Conservation (phyloP, 768 basidiomycete species). For the Mrakia frigida region DNA sequence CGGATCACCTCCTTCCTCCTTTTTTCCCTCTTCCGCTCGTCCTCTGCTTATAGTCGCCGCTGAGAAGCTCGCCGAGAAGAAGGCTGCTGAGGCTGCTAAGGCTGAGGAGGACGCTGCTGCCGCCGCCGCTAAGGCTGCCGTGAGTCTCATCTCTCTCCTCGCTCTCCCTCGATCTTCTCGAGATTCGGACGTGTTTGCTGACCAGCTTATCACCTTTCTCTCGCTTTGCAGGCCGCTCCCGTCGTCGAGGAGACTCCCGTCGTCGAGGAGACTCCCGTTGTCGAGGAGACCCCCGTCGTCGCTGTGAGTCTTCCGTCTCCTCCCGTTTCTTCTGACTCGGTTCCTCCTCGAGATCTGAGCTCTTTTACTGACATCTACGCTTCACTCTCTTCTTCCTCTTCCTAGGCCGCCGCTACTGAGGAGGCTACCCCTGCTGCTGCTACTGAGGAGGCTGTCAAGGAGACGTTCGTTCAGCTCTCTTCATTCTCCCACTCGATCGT, state of each 20-base stretch:
- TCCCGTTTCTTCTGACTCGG: no score
- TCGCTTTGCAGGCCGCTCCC: background rate
- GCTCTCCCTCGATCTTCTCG: background rate
- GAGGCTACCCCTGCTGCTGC: background rate
- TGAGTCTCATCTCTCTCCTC: background rate
- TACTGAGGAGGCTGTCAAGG: background rate
- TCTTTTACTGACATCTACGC: no score
- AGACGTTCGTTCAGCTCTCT: background rate
- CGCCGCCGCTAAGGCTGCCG: constrained; percentile 2
- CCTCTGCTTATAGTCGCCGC: constrained; percentile 1
- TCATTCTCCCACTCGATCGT: no score
- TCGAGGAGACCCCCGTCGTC: constrained; percentile 10
- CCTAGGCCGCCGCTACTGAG: background rate
- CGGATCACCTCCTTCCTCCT: no score
- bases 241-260: constrained; percentile 16
- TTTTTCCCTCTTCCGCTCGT: background rate
- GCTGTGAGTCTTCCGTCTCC: background rate
- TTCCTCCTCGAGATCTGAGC: no score
- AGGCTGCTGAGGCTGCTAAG: constrained; percentile 9
- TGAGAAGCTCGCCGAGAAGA: constrained; percentile 19
- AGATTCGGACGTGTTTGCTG: background rate
- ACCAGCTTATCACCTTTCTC: background rate
- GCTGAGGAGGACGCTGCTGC: background rate
- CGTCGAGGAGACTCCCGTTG: constrained; percentile 1
- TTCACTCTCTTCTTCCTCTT: no score